These are phyloP conservation scores for Neurospora sp. DNA, from an alignment of 495 filamentous ascomycete genomes.

Conservation along the genomic window DNA sequence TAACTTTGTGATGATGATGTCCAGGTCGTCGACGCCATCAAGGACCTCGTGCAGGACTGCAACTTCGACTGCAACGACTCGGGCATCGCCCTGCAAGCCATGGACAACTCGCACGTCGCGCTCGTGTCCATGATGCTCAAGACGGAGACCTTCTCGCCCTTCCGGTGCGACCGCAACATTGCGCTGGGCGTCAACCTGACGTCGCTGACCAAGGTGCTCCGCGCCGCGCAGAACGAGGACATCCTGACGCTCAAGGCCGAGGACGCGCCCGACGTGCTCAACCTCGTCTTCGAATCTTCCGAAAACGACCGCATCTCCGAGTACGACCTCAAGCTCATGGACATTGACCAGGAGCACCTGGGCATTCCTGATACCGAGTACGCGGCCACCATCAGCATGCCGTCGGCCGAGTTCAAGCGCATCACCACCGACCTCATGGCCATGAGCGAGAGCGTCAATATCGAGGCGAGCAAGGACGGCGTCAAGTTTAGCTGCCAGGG, in stretches of 20 bases:
- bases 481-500: slow-evolving; percentile 91
- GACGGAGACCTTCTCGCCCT: slow-evolving; percentile 89
- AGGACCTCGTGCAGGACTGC: slow-evolving; percentile 98
- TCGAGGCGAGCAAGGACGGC: slow-evolving; percentile 94
- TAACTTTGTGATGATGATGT: not conserved
- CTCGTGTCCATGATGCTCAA: slow-evolving; percentile 98
- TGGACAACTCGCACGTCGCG: slow-evolving; percentile 99
- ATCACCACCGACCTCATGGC: slow-evolving; percentile 87
- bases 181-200: slow-evolving; percentile 93
- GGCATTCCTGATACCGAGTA: slow-evolving; percentile 99
- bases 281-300: slow-evolving; percentile 86
- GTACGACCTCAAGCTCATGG: slow-evolving; percentile 99
- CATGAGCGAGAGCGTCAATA: slow-evolving; percentile 86
- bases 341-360: slow-evolving; percentile 98
- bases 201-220: slow-evolving; percentile 95
- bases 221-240: slow-evolving; percentile 88
- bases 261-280: slow-evolving; percentile 89
- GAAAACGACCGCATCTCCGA: slow-evolving; percentile 88
- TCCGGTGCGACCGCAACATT: slow-evolving; percentile 98
- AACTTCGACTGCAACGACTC: slow-evolving; percentile 99
- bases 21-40: slow-evolving; percentile 96
- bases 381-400: slow-evolving; percentile 83
- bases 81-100: slow-evolving; percentile 94
- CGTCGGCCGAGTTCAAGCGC: slow-evolving; percentile 80
- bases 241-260: slow-evolving; percentile 95